A percentile compares a stretch with the other conserved stretches of the same genome.
These are phyloP conservation scores for Colletotrichum sp. DNA, from an alignment of 2,329 filamentous ascomycete genomes.

Conservation along the genomic window DNA sequence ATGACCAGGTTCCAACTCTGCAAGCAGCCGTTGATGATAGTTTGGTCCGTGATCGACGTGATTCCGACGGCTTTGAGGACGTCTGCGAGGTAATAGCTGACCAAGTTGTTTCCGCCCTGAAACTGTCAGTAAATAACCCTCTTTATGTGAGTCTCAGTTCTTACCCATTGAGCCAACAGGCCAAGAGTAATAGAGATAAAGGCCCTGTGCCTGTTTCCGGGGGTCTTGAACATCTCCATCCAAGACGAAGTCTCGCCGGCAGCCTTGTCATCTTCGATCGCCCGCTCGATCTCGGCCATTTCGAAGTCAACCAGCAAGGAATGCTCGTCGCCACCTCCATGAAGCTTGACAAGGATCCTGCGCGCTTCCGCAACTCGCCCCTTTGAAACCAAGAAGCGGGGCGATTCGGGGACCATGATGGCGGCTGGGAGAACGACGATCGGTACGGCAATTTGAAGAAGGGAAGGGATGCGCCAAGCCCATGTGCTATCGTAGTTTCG, in stretches of 20 bases:
- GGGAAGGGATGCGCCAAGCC: neutral
- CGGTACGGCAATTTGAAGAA: neutral
- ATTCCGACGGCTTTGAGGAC: constrained; percentile 33
- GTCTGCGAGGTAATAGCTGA: constrained; percentile 28
- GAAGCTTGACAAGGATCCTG: constrained; percentile 41
- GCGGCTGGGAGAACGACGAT: constrained; percentile 5
- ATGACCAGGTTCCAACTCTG: constrained; percentile 31
- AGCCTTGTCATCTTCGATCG: constrained; percentile 1
- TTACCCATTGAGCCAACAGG: constrained; percentile 38
- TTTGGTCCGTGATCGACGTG: constrained; percentile 30
- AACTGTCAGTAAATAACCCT: neutral
- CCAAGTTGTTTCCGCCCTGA: constrained; percentile 35
- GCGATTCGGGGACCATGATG: constrained; percentile 26
- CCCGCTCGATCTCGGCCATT: neutral
- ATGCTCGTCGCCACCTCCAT: constrained; percentile 42
- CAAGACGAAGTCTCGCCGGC: constrained; percentile 29
- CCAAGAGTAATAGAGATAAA: constrained; percentile 32
- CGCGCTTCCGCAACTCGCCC: constrained; percentile 29
- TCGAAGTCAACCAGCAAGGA: constrained; percentile 39
- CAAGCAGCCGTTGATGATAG: constrained; percentile 32
- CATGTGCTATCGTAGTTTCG: neutral
- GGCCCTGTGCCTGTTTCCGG: constrained; percentile 12
- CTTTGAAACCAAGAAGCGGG: constrained; percentile 13
- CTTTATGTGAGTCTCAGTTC: neutral
- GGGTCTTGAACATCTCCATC: constrained; percentile 43